Evolutionary conservation across 2,329 filamentous ascomycete species (phyloP), one percentile per base, ranked within the genome.

Genomic region (Claviceps capensis): DNA sequence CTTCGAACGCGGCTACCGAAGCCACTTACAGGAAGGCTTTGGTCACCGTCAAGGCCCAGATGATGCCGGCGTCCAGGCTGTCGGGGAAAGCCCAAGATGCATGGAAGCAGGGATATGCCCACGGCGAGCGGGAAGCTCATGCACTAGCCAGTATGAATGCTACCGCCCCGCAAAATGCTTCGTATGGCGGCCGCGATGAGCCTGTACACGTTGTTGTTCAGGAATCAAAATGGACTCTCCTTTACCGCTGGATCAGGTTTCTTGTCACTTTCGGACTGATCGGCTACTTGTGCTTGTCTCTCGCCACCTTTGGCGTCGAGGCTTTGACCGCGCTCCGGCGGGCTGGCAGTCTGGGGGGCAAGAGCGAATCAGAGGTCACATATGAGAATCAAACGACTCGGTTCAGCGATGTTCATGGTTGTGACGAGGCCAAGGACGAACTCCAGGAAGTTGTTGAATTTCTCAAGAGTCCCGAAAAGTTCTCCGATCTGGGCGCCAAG

Each of bases 391-490:
- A 98, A 66, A 96, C 80, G 53, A 89, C 89, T 19, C 83, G 87
- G 47, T 98, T 98, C 71, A 78, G 77, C 53, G 93, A 98, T 65
- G 93, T 98, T 6, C 93, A 98, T 65, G 93, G 93, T 50, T 97
- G 91, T 59, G 90, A 97, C 57, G 94, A 98, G 69, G 93, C 93
- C 57, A 98, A 97, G 72, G 94, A 98, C 62, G 93, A 98, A 68
- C 79, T 98, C 4, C 87, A 95, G 68, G 93, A 98, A 68, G 81
- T 98, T 50, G 91, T 98, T 47, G 93, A 98, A 61, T 98, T 98
- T 62, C 71, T 98, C 59, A 86, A 89, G 68, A 90, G 91, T 65
- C 94, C 93, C 0, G 87, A 95, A 11, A 88, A 86, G 63, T 98
- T 97, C 70, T 90, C 86, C 47, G 88, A 88, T 55, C 83, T 98